Evolutionary conservation across 176 grass and related monocot species (phyloP).

Genomic region (Bonia amplexicaulis): DNA sequence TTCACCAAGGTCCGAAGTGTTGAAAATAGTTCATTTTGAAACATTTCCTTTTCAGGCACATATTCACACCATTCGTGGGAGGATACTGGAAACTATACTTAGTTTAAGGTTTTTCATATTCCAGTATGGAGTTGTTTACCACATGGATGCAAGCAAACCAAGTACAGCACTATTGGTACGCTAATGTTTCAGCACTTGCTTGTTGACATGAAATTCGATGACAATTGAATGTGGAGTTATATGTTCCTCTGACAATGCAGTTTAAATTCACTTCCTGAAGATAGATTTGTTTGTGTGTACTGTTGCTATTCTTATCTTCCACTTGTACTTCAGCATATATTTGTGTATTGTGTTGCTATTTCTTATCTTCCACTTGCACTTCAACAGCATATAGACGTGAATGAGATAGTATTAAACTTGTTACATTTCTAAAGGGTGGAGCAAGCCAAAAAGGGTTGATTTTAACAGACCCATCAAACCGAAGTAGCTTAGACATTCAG

Average conservation of each 20-base stretch:
- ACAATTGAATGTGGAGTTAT: background rate
- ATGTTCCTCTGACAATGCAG: background rate
- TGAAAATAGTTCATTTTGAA: conserved; percentile 18
- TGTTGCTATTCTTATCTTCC: background rate
- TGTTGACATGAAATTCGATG: conserved; percentile 9
- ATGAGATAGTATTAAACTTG: too few species aligned
- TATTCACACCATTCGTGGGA: conserved; percentile 77
- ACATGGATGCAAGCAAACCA: conserved; percentile 45
- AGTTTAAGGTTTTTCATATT: conserved; percentile 91
- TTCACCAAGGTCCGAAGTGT: background rate
- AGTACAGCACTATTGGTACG: conserved; percentile 68
- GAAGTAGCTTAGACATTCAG: background rate
- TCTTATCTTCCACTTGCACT: too few species aligned
- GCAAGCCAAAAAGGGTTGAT: background rate
- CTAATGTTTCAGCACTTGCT: background rate
- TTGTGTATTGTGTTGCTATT: too few species aligned
- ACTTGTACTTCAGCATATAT: background rate
- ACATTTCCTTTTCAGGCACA: conserved; percentile 55
- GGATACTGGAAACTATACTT: conserved; percentile 76
- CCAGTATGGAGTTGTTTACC: conserved; percentile 93
- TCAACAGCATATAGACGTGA: background rate
- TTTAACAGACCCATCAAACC: background rate
- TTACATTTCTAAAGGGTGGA: background rate
- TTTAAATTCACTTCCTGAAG: background rate
- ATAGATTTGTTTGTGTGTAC: conserved; percentile 11